phyloP scores from a whole-genome alignment of 768 basidiomycete species.

The Hygrophorus pudorinus region DNA sequence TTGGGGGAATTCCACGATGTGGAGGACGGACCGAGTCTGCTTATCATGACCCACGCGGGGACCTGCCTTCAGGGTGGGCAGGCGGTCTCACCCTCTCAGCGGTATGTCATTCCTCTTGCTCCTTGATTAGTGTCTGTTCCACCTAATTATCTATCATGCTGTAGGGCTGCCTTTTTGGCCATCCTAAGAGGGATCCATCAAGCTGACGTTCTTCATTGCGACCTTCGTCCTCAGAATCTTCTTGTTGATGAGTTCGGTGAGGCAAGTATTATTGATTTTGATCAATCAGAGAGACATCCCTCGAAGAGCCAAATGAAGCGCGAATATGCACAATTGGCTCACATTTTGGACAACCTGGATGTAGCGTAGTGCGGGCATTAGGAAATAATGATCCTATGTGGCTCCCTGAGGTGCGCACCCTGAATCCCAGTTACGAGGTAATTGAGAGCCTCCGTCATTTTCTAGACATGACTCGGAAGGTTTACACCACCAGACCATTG shows the following conservation, averaged over 20 bases:
- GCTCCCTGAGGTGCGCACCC: too few relatives aligned
- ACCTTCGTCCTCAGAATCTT: conserved; percentile 17
- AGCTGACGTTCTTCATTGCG: conserved; percentile 16
- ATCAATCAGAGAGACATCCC: conserved; percentile 3
- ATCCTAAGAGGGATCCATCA: conserved; percentile 15
- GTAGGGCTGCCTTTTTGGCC: conserved; percentile 9
- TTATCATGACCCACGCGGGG: too few relatives aligned
- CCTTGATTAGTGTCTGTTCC: neutral
- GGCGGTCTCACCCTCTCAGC: neutral
- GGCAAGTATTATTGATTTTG: conserved; percentile 19
- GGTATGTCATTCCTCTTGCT: neutral
- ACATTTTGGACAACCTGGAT: neutral
- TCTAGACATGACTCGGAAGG: too few relatives aligned
- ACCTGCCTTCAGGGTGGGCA: too few relatives aligned
- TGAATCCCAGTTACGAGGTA: too few relatives aligned
- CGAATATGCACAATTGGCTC: neutral
- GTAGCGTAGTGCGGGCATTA: too few relatives aligned
- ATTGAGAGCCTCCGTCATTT: too few relatives aligned
- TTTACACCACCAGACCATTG: too few relatives aligned
- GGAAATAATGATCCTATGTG: too few relatives aligned
- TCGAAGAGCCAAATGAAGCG: neutral
- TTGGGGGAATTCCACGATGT: too few relatives aligned
- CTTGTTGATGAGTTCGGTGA: conserved; percentile 11
- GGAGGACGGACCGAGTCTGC: too few relatives aligned
- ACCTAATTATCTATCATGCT: neutral